Base-by-base conservation (phyloP, 768 basidiomycete species). In the Macrocybe gigantea region DNA sequence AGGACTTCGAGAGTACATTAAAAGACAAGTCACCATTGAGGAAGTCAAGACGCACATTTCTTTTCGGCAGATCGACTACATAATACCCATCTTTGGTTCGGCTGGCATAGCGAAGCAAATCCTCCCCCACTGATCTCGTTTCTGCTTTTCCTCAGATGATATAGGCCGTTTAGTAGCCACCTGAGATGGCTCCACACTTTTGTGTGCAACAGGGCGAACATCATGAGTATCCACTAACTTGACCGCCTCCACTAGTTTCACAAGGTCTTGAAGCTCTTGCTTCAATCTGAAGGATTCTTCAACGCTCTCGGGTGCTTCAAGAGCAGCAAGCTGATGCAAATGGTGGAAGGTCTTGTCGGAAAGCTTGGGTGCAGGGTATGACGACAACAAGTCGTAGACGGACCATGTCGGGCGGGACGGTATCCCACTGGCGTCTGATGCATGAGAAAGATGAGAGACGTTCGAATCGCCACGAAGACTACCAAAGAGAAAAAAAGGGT, bases 161-260 rank as follows among this genome's bases (percentile, higher is more conserved):
- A 4, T 22, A 22, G 22, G 22, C 22, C 22, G 22, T 22, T 22
- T 22, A 22, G 22, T 2, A 22, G 22, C 22, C 22, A 22, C 22
- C 22, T 22, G 22, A 22, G 22, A 22, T 29, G 52, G 51, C 33
- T 69, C 73, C 61, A 69, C 38, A 61, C 71, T 72, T 64, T 71
- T 57, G 38, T 66, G 59, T 41, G 61, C 61, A 9, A 55, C 55
- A 6, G 67, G 56, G 22, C 54, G 41, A 10, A 73, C 63, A n/a
- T 59, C 65, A 5, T 59, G 49, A 9, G 74, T 71, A 57, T 70
- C 64, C 38, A 85, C 80, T 22, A 85, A 62, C 62, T 79, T 86
- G 45, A 91, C 88, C 3, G 89, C 89, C 58, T 92, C 88, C 10
- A 93, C 89, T 7, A 93, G 71, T 52, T 73, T 78, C 48, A 91